Base-by-base conservation (phyloP, 768 basidiomycete genomes). In the Chalciporus sphaerocephalus region DNA sequence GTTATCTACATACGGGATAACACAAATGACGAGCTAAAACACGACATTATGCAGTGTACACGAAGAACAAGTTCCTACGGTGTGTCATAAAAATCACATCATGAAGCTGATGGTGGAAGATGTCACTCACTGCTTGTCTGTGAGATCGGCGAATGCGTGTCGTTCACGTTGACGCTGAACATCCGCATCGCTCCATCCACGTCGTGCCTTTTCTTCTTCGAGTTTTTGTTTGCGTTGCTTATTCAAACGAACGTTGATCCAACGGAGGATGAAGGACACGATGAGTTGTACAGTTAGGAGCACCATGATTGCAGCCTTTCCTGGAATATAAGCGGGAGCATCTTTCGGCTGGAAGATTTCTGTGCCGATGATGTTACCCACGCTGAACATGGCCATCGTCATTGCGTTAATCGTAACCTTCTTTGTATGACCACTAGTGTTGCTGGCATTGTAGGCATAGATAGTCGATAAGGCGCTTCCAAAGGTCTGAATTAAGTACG, bases 351-450 rank as follows among this genome's bases (percentile, higher is more conserved):
- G 78, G 56, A 86, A 81, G 23, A 83, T 81, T 57, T 79, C 74
- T 0, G 79, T 73, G 5, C 84, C 83, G 44, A 81, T 69, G 38
- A 82, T 79, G 54, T 83, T 83, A 15, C 82, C 79, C 16, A 79
- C 48, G 38, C 72, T 70, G 55, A 83, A 81, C 0, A 76, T 64
- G 4, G 71, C 69, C 17, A 82, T 61, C 2, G 79, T 82, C 72
- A 81, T 69, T 4, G 79, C 75, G 44, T 82, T 82, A 52, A 82
- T 72, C 2, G 81, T 83, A 48, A 78, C 75, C 66, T 84, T 85
- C 69, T 85, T 84, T 6, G 81, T 84, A 41, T 81, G 78, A 0
- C 80, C 80, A 25, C 74, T 74, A 0, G 76, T 83, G 58, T 85
- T 83, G 42, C 75, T 76, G 6, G 81, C 78, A 42, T 82, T 81